phyloP scores from a whole-genome alignment of 1,284 basidiomycete species.

The Baeospora myosura region DNA sequence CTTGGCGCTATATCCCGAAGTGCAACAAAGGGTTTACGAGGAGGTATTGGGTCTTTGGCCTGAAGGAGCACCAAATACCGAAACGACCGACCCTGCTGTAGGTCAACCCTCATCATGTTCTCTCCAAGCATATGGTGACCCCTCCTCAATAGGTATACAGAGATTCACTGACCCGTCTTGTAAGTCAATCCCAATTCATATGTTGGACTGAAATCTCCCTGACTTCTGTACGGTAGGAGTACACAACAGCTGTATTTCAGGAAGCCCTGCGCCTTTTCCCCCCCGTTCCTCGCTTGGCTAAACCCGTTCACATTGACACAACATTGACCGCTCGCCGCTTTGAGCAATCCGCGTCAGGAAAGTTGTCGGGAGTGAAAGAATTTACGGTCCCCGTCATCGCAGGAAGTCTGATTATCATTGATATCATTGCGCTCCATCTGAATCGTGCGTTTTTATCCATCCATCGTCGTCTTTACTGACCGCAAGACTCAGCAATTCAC shows the following conservation, averaged over 20 bases:
- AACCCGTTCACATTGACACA: slow-evolving; percentile 28
- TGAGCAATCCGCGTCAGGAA: slow-evolving; percentile 18
- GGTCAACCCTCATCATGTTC: background rate
- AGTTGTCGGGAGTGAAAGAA: slow-evolving; percentile 21
- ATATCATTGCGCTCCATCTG: slow-evolving; percentile 30
- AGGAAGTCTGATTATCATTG: slow-evolving; percentile 31
- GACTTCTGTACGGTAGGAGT: no score
- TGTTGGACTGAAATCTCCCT: no score
- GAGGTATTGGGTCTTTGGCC: slow-evolving; percentile 32
- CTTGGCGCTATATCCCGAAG: slow-evolving; percentile 39
- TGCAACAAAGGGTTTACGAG: slow-evolving; percentile 34
- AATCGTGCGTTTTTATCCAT: slow-evolving; percentile 20
- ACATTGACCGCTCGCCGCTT: slow-evolving; percentile 29
- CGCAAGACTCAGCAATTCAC: slow-evolving; percentile 21
- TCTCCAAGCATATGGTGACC: background rate
- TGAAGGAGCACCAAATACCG: slow-evolving; percentile 13
- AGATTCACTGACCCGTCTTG: slow-evolving; percentile 27
- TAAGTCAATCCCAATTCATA: no score
- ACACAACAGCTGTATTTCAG: slow-evolving; percentile 31
- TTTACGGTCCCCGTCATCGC: slow-evolving; percentile 30
- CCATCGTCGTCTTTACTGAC: background rate
- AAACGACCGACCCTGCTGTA: slow-evolving; percentile 16
- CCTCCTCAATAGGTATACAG: slow-evolving; percentile 28
- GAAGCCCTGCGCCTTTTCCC: slow-evolving; percentile 38
- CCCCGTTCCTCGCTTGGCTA: slow-evolving; percentile 31